Evolutionary conservation across 176 grass and related monocot species (phyloP), one percentile per base, ranked within the genome.

Genomic region (Metroxylon sagu): DNA sequence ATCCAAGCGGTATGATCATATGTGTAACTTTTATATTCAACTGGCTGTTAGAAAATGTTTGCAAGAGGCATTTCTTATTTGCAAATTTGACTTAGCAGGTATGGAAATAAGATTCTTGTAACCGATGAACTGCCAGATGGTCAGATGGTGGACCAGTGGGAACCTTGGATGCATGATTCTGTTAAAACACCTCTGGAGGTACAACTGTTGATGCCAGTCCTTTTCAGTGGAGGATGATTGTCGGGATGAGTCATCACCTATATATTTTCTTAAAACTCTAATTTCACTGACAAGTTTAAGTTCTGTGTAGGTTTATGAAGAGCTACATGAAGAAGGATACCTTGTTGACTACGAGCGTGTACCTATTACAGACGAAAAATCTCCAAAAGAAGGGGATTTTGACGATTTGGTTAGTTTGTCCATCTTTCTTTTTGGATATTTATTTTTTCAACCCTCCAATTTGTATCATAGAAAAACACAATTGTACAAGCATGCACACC

Each of bases 91-190:
- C 75, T 60, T 53, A 56, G 61, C 73, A 91, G 93, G 58, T 97
- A 91, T 72, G 88, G 76, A 50, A 92, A 92, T 80, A 92, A 83
- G 66, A 88, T 97, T 77, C 87, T 97, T 65, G 93, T 97, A 54
- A 97, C 93, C 29, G 93, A 92, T 66, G 93, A 97, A 78, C 70
- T 97, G 64, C 93, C 93, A 70, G 85, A 85, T 83, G 93, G 93
- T 73, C 87, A 97, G 73, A 97, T 97, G 93, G 87, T 97, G 50
- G 93, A 97, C 60, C 87, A 97, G 25, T 97, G 93, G 93, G 93
- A 97, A 65, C 69, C 76, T 35, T 76, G 92, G 25, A 59, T 70
- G 26, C 74, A 48, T 28, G 80, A 97, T 71, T 91, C 93, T 73
- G 70, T 92, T 69, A 97, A 92, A 64, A 91, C 93, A 50, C 93